Conservation (phyloP, 768 basidiomycete genomes). For the Chalciporus sphaerocephalus region DNA sequence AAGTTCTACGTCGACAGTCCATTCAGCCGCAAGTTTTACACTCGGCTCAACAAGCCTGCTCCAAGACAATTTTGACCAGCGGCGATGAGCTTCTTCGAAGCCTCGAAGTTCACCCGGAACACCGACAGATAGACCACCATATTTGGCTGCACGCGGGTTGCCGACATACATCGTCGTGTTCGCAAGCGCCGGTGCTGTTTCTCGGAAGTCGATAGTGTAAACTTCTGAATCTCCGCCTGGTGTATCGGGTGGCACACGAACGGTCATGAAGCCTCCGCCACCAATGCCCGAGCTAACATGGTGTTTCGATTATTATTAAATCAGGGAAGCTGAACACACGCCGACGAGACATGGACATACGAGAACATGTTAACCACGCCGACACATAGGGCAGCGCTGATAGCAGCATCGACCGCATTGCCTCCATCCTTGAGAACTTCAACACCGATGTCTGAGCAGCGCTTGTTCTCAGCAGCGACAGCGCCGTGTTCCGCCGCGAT, state of each 20-base stretch:
- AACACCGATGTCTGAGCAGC: conserved; percentile 85
- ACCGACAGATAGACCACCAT: conserved; percentile 83
- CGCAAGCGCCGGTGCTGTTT: conserved; percentile 72
- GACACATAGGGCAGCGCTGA: conserved; percentile 72
- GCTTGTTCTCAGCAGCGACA: conserved; percentile 82
- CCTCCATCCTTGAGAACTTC: conserved; percentile 74
- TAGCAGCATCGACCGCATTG: conserved; percentile 85
- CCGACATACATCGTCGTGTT: conserved; percentile 73
- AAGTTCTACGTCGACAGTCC: conserved; percentile 76
- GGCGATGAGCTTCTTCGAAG: conserved; percentile 73
- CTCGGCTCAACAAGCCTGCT: conserved; percentile 69
- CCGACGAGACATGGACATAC: conserved; percentile 37
- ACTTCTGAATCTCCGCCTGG: conserved; percentile 49
- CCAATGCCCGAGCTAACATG: conserved; percentile 68
- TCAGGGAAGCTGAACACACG: conserved; percentile 1
- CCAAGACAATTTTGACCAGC: conserved; percentile 86
- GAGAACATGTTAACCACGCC: conserved; percentile 91
- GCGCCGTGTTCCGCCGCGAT: conserved; percentile 70
- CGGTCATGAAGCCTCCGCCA: conserved; percentile 84
- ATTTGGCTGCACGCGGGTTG: conserved; percentile 48
- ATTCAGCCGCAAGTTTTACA: conserved; percentile 69
- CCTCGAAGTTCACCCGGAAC: conserved; percentile 91
- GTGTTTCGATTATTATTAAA: conserved; percentile 1
- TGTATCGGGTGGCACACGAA: conserved; percentile 61
- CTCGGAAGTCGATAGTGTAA: conserved; percentile 82